Conservation (phyloP, 805 yeast species). For the Pichia membranifaciens region DNA sequence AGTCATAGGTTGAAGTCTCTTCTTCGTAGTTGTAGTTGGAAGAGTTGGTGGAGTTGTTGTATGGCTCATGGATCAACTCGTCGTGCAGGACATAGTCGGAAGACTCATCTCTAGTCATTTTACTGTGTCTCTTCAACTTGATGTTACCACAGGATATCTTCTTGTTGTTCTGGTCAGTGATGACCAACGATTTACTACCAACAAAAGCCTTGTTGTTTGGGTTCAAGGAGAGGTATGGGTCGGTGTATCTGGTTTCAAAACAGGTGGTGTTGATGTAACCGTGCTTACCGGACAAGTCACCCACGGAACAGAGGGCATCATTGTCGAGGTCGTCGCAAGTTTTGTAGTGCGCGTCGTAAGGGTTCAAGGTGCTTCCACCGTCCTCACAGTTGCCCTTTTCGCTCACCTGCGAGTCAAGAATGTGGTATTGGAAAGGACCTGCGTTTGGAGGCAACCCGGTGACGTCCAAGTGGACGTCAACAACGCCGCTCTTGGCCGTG, state of each 20-base stretch:
- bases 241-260: slow-evolving; percentile 56
- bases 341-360: slow-evolving; percentile 48
- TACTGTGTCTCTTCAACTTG: slow-evolving; percentile 24
- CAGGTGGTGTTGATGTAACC: slow-evolving; percentile 68
- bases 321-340: slow-evolving; percentile 43
- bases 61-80: not conserved
- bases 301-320: slow-evolving; percentile 60
- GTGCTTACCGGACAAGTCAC: slow-evolving; percentile 75
- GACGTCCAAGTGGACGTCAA: slow-evolving; percentile 63
- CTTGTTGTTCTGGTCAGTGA: slow-evolving; percentile 51
- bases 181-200: slow-evolving; percentile 50
- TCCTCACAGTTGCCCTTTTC: slow-evolving; percentile 45
- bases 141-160: slow-evolving; percentile 63
- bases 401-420: slow-evolving; percentile 56
- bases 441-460: slow-evolving; percentile 62
- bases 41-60: slow-evolving; percentile 11
- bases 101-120: slow-evolving; percentile 23
- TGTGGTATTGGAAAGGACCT: slow-evolving; percentile 67
- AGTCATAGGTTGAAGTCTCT: slow-evolving; percentile 6
- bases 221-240: slow-evolving; percentile 60
- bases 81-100: slow-evolving; percentile 8
- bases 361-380: slow-evolving; percentile 58
- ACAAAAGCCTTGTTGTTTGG: slow-evolving; percentile 50
- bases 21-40: slow-evolving; percentile 1
- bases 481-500: slow-evolving; percentile 49